These are phyloP conservation scores for Hippophae tibetana DNA, from an alignment of 306 rosid genomes.

Conservation along the genomic window DNA sequence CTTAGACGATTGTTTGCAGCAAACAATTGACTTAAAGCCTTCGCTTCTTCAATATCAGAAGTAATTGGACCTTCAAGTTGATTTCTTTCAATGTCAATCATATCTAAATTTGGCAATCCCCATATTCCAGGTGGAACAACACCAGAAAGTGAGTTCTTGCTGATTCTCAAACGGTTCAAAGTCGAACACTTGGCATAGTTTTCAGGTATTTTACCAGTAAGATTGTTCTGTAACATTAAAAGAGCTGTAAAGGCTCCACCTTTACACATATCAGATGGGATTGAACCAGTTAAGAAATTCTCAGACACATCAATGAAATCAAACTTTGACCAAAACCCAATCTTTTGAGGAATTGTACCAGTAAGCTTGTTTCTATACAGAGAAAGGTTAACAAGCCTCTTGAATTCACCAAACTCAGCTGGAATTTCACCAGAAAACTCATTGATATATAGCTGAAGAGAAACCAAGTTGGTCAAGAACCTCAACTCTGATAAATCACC, in stretches of 20 bases:
- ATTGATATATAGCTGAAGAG: constrained; percentile 58
- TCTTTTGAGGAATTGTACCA: constrained; percentile 58
- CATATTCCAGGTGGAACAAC: constrained; percentile 52
- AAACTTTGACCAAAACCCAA: constrained; percentile 59
- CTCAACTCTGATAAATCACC: constrained; percentile 58
- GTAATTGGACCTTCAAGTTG: constrained; percentile 49
- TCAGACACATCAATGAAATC: constrained; percentile 67
- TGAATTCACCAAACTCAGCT: constrained; percentile 61
- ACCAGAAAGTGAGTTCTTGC: constrained; percentile 65
- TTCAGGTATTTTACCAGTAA: constrained; percentile 68
- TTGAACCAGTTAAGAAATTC: constrained; percentile 53
- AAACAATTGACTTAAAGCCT: constrained; percentile 28
- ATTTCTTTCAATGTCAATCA: constrained; percentile 54
- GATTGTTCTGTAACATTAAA: constrained; percentile 58
- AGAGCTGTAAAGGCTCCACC: constrained; percentile 40
- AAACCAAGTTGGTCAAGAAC: constrained; percentile 32
- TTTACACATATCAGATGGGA: constrained; percentile 82
- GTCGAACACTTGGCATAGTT: constrained; percentile 41
- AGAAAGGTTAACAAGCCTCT: constrained; percentile 38
- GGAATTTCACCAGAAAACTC: constrained; percentile 53
- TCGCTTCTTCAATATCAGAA: constrained; percentile 46
- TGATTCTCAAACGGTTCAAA: constrained; percentile 55
- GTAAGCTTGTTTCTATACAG: constrained; percentile 51
- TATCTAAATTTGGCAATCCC: constrained; percentile 52
- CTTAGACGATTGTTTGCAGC: constrained; percentile 41